Evolutionary conservation across 805 yeast species (phyloP), one percentile per base, ranked within the genome.

Genomic region (Starmerella stellata): DNA sequence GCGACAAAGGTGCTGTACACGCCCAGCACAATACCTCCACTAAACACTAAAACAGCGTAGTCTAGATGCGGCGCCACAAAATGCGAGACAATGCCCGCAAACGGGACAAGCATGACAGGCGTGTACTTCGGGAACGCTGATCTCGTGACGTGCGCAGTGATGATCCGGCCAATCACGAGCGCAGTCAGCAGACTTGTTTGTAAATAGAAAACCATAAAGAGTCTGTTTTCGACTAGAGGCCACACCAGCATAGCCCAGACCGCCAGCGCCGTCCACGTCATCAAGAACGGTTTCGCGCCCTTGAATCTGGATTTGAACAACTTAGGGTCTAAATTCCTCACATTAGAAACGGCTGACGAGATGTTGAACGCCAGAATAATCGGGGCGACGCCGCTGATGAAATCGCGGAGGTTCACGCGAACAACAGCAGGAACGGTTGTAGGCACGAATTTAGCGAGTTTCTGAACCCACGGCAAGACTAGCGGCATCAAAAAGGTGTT

Each of bases 151-250:
- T 85, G 96, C 2, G 81, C 85, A 40, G 77, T 65, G 51, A 85
- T 85, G 45, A 85, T 81, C 54, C 90, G 71, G 4, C 95, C 95
- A n/a, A 87, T 95, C 3, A 72, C 64, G 52, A 79, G 77, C 1
- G 96, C 94, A 47, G 78, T 60, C 1, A 78, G 66, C 17, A 74
- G 64, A 1, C 93, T 94, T 47, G 79, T 69, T 11, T 38, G 11
- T 11, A 40, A 23, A 13, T 81, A 69, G 35, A 78, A 52, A 18
- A 75, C 61, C 47, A 77, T 64, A 28, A 78, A 55, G 4, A 53
- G 47, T 31, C 49, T 52, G 21, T 59, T 43, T 30, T 39, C 33
- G 16, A 69, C 54, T 19, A 60, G 60, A 7, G 36, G 36, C 3
- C 82, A 75, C 51, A 71, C 68, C n/a, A 64, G 42, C 38, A 58